These are phyloP conservation scores for Fraxinus quadrangulata DNA, from an alignment of 257 asterid genomes.

Conservation along the genomic window DNA sequence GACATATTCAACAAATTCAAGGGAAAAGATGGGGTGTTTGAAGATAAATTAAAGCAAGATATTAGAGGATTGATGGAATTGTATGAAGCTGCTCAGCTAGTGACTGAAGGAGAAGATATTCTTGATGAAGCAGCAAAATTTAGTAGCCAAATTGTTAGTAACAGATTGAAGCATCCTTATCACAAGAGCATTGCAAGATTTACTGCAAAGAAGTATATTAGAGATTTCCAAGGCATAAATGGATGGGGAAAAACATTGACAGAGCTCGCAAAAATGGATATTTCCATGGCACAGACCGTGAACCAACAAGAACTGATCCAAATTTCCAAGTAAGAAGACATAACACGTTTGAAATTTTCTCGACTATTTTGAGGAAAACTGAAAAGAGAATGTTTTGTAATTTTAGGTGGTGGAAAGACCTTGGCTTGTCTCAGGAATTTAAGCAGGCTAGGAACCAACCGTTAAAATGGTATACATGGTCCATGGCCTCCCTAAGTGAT, in stretches of 20 bases:
- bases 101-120: slow-evolving; percentile 39
- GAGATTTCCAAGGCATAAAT: not conserved
- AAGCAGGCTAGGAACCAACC: slow-evolving; percentile 38
- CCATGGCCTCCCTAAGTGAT: slow-evolving; percentile 9
- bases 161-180: not conserved
- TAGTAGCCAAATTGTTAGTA: slow-evolving; percentile 16
- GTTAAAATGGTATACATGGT: slow-evolving; percentile 35
- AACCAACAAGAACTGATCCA: not conserved
- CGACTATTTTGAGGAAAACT: not conserved
- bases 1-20: slow-evolving; percentile 45
- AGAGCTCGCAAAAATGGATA: not conserved
- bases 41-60: slow-evolving; percentile 21
- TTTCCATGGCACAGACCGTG: not conserved
- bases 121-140: slow-evolving; percentile 37
- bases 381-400: not conserved
- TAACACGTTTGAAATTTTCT: not conserved
- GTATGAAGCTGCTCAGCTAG: slow-evolving; percentile 56
- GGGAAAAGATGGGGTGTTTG: slow-evolving; percentile 37
- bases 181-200: not conserved
- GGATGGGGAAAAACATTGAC: not conserved
- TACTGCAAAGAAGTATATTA: not conserved
- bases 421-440: slow-evolving; percentile 33
- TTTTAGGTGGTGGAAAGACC: slow-evolving; percentile 48
- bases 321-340: not conserved
- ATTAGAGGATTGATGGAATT: slow-evolving; percentile 36